Conservation (phyloP, 176 grass and related monocot genomes). For the Panicum miliaceum region DNA sequence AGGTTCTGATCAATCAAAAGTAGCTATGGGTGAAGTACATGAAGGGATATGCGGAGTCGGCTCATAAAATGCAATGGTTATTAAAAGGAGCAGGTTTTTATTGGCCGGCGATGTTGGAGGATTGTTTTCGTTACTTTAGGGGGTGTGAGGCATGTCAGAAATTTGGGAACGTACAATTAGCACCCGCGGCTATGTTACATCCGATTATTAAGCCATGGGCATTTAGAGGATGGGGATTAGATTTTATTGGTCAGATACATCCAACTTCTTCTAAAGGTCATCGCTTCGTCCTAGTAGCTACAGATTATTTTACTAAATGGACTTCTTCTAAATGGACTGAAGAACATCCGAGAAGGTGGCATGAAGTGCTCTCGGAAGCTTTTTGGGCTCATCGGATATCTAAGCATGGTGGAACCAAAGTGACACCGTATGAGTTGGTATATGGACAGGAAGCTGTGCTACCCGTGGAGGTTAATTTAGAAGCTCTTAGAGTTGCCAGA, state of each 20-base stretch:
- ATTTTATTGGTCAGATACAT: conserved; percentile 13
- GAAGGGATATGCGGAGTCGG: conserved; percentile 11
- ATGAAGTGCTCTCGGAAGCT: conserved; percentile 30
- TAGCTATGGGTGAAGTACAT: neutral
- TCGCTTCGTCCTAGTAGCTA: neutral
- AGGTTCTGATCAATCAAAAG: neutral
- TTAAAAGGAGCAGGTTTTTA: neutral
- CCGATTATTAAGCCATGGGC: neutral
- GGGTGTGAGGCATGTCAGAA: neutral
- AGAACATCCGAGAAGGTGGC: conserved; percentile 21
- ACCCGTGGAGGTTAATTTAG: neutral
- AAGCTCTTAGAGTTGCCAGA: neutral
- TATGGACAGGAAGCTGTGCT: too few relatives aligned
- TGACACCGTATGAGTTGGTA: neutral
- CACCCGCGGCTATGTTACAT: neutral
- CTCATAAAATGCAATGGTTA: conserved; percentile 11
- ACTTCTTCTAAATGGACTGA: neutral
- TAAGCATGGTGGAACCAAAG: conserved; percentile 4
- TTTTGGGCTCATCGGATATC: conserved; percentile 40
- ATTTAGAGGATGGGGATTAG: neutral
- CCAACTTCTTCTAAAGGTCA: conserved; percentile 11
- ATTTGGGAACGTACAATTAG: neutral
- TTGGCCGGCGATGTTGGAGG: neutral
- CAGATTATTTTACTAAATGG: conserved; percentile 6
- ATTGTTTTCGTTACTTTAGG: neutral